Conservation (phyloP, 306 rosid genomes). For the Rosa rugosa region DNA sequence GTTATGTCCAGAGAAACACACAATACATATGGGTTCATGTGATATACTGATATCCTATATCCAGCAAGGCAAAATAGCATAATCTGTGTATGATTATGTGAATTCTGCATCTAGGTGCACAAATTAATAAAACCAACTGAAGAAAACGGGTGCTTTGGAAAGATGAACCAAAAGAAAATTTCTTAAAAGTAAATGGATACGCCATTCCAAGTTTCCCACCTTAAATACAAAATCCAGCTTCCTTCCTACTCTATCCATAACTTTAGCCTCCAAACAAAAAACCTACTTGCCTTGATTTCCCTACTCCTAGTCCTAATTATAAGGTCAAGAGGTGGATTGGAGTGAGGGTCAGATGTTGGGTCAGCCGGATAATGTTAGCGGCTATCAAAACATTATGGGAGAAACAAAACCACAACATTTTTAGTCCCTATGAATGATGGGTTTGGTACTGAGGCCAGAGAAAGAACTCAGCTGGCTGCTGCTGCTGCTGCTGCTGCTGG, state of each 20-base stretch:
- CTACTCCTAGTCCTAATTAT: constrained; percentile 31
- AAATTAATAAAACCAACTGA: background rate
- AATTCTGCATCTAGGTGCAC: background rate
- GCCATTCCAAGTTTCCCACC: constrained; percentile 33
- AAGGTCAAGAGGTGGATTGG: constrained; percentile 43
- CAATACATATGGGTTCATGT: no score
- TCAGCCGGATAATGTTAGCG: constrained; percentile 55
- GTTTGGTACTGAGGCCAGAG: constrained; percentile 79
- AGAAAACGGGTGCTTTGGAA: background rate
- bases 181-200: background rate
- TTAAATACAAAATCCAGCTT: constrained; percentile 54
- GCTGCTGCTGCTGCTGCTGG: constrained; percentile 19
- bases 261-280: constrained; percentile 47
- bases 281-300: constrained; percentile 32
- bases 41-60: no score
- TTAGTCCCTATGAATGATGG: constrained; percentile 38
- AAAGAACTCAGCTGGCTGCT: constrained; percentile 65
- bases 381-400: constrained; percentile 26
- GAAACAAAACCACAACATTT: constrained; percentile 1
- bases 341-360: constrained; percentile 49
- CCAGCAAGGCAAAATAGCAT: background rate
- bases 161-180: background rate
- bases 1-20: no score
- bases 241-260: constrained; percentile 33
- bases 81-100: background rate